phyloP scores from a whole-genome alignment of 2,329 filamentous ascomycete genomes.

The Tympanopsis confertula region DNA sequence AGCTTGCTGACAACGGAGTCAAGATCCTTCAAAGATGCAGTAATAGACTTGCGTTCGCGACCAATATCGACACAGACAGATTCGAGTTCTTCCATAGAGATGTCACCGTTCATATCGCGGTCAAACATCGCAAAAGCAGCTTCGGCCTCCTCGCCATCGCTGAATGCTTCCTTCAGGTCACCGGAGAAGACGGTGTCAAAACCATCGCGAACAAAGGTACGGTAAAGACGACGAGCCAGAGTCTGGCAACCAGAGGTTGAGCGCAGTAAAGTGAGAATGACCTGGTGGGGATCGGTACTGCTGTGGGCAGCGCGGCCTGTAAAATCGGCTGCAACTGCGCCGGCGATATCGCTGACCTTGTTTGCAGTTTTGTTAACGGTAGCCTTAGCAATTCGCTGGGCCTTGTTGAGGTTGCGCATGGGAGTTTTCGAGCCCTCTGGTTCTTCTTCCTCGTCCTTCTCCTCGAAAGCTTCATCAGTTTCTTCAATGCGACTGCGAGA shows the following conservation, averaged over 20 bases:
- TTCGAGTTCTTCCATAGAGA: constrained; percentile 89
- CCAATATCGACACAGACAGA: constrained; percentile 89
- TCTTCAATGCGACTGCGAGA: constrained; percentile 62
- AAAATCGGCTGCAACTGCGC: constrained; percentile 80
- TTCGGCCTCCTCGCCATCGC: constrained; percentile 73
- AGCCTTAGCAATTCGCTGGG: constrained; percentile 44
- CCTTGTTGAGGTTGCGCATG: constrained; percentile 27
- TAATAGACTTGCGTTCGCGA: constrained; percentile 87
- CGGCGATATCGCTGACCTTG: constrained; percentile 76
- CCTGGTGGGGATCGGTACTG: constrained; percentile 71
- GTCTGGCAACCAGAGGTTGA: constrained; percentile 68
- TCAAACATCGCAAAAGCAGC: constrained; percentile 88
- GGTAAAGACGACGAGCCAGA: constrained; percentile 75
- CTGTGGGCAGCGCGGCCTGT: constrained; percentile 55
- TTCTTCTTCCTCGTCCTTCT: constrained; percentile 19
- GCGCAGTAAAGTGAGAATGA: constrained; percentile 66
- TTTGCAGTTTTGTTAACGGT: constrained; percentile 66
- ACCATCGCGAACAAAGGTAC: constrained; percentile 67
- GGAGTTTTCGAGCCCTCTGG: constrained; percentile 34
- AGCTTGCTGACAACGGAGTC: constrained; percentile 88
- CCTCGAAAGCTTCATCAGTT: constrained; percentile 33
- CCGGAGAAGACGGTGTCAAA: constrained; percentile 67
- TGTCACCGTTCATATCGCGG: constrained; percentile 92
- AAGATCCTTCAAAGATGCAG: constrained; percentile 84
- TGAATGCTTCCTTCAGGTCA: constrained; percentile 69